phyloP scores from a whole-genome alignment of 2,329 filamentous ascomycete genomes.

The Juglanconis oblonga region DNA sequence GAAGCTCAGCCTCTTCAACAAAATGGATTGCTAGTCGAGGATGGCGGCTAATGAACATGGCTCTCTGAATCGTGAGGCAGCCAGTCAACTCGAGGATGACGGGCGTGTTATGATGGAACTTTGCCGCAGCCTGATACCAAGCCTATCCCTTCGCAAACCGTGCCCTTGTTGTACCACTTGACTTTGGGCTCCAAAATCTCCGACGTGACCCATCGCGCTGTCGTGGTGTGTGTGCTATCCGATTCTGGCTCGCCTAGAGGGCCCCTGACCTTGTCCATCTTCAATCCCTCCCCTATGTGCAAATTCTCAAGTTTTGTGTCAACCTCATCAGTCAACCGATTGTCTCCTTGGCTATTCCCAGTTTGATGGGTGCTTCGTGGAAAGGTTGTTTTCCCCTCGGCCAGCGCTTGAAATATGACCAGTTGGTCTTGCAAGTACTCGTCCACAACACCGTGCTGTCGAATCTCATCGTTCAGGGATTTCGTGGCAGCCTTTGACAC shows the following conservation, averaged over 20 bases:
- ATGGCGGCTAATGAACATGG: no score
- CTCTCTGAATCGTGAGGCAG: no score
- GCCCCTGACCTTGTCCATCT: slow-evolving; percentile 41
- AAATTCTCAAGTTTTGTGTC: slow-evolving; percentile 25
- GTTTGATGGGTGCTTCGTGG: slow-evolving; percentile 18
- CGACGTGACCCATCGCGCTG: slow-evolving; percentile 58
- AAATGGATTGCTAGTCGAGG: neutral
- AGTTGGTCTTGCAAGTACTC: slow-evolving; percentile 60
- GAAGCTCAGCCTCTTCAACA: neutral
- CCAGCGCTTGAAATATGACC: slow-evolving; percentile 57
- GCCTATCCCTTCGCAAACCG: slow-evolving; percentile 46
- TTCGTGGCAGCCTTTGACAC: slow-evolving; percentile 44
- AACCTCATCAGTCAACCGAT: slow-evolving; percentile 1
- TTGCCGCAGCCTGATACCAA: slow-evolving; percentile 17
- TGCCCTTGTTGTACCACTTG: slow-evolving; percentile 50
- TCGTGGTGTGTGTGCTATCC: slow-evolving; percentile 54
- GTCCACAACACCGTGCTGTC: slow-evolving; percentile 47
- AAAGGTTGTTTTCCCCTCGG: slow-evolving; percentile 49
- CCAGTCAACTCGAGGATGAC: no score
- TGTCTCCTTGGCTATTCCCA: slow-evolving; percentile 12
- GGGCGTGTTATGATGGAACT: no score
- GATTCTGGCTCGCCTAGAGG: slow-evolving; percentile 47
- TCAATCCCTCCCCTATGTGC: slow-evolving; percentile 27
- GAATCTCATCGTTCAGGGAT: slow-evolving; percentile 44
- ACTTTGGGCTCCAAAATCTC: slow-evolving; percentile 44